Percentiles rank a stretch among this genome's conserved stretches.
Evolutionary conservation across 805 yeast genomes (phyloP).

Genomic region (Schwanniomyces polymorphus): DNA sequence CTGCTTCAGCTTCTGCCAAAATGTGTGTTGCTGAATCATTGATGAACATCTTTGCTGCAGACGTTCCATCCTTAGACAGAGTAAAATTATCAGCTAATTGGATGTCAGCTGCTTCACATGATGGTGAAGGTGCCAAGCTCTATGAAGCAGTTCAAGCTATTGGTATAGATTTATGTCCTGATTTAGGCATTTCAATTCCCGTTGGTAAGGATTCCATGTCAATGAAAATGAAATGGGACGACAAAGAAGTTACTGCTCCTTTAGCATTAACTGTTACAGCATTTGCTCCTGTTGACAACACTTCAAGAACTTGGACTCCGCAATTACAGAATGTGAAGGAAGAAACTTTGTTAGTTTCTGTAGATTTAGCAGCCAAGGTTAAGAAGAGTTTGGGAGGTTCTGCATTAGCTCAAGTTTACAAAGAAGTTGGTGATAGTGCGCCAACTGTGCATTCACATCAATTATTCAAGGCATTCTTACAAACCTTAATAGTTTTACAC

Average conservation of each 20-base stretch:
- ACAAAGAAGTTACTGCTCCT: conserved; percentile 94
- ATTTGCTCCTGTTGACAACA: conserved; percentile 81
- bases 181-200: conserved; percentile 86
- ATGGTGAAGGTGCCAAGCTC: conserved; percentile 91
- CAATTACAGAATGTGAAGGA: conserved; percentile 53
- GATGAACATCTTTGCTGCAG: conserved; percentile 86
- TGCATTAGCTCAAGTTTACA: conserved; percentile 90
- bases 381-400: conserved; percentile 80
- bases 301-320: conserved; percentile 95
- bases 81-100: conserved; percentile 95
- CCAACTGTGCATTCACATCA: conserved; percentile 79
- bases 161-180: conserved; percentile 93
- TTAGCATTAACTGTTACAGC: conserved; percentile 88
- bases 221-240: conserved; percentile 97
- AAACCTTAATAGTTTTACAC: conserved; percentile 72
- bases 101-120: conserved; percentile 97
- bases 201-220: conserved; percentile 99
- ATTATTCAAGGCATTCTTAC: conserved; percentile 67
- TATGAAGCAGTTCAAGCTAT: conserved; percentile 97
- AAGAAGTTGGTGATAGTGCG: conserved; percentile 76
- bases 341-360: conserved; percentile 68
- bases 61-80: conserved; percentile 68
- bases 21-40: conserved; percentile 95
- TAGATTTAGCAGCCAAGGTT: conserved; percentile 66
- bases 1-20: conserved; percentile 89